phyloP scores from a whole-genome alignment of 2,329 filamentous ascomycete species.

The Ophiostoma novo-ulmi region DNA sequence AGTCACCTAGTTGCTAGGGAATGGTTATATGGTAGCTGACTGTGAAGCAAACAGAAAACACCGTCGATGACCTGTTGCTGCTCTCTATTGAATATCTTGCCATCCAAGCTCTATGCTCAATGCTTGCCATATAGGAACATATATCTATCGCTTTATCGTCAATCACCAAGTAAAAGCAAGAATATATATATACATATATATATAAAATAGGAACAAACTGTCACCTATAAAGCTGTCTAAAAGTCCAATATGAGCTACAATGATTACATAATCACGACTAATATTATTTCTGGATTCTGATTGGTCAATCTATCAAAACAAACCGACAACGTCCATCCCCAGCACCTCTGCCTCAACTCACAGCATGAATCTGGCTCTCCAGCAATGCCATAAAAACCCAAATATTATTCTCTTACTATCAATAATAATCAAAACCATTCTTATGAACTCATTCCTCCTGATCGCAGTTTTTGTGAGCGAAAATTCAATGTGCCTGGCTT shows the following conservation, averaged over 20 bases:
- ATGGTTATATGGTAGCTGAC: too few relatives aligned
- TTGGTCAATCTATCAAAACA: conserved; percentile 24
- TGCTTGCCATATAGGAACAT: too few relatives aligned
- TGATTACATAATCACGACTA: neutral
- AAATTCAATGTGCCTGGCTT: neutral
- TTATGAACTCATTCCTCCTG: neutral
- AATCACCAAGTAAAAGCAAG: too few relatives aligned
- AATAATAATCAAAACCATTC: neutral
- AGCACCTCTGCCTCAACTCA: neutral
- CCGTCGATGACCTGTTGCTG: too few relatives aligned
- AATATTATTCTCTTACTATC: too few relatives aligned
- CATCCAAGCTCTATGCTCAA: too few relatives aligned
- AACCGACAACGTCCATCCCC: neutral
- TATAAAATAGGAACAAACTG: too few relatives aligned
- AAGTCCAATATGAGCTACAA: neutral
- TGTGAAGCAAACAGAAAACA: too few relatives aligned
- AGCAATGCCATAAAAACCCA: neutral
- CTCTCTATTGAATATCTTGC: too few relatives aligned
- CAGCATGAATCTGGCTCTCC: neutral
- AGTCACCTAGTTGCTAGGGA: too few relatives aligned
- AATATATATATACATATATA: too few relatives aligned
- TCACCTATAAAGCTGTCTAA: neutral
- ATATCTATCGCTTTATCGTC: too few relatives aligned
- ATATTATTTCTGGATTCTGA: conserved; percentile 15
- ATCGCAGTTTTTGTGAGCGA: neutral